phyloP scores from a whole-genome alignment of 768 basidiomycete genomes.

The Rhodosporidiobolus odoratus region DNA sequence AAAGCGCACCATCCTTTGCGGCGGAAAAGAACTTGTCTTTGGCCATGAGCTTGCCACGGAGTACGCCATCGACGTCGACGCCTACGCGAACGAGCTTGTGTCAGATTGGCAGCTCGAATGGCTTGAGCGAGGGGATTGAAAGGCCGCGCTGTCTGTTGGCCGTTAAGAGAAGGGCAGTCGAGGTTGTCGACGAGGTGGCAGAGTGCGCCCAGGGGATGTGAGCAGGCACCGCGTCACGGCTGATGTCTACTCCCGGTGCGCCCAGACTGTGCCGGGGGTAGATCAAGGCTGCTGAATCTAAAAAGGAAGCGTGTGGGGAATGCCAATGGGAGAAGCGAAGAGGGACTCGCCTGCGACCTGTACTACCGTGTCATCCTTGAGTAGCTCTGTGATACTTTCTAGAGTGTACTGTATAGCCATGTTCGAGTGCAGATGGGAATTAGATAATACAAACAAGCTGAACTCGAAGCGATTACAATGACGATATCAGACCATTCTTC shows the following conservation, averaged over 20 bases:
- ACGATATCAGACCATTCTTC: background rate
- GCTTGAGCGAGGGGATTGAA: background rate
- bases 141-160: too few relatives aligned
- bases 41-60: constrained; percentile 72
- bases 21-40: constrained; percentile 85
- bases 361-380: constrained; percentile 53
- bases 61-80: constrained; percentile 72
- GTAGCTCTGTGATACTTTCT: constrained; percentile 56
- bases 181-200: too few relatives aligned
- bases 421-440: background rate
- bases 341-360: constrained; percentile 22
- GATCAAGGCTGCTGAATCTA: too few relatives aligned
- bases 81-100: constrained; percentile 34
- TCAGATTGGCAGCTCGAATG: background rate
- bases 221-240: too few relatives aligned
- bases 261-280: too few relatives aligned
- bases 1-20: constrained; percentile 66
- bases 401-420: constrained; percentile 50
- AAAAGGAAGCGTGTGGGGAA: background rate
- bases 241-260: too few relatives aligned
- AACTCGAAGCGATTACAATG: background rate
- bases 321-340: background rate
- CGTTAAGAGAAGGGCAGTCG: too few relatives aligned
- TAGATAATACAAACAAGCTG: background rate
- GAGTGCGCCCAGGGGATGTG: too few relatives aligned